Evolutionary conservation across 805 yeast species (phyloP), one percentile per base, ranked within the genome.

Genomic region (Myxozyma neotropica): DNA sequence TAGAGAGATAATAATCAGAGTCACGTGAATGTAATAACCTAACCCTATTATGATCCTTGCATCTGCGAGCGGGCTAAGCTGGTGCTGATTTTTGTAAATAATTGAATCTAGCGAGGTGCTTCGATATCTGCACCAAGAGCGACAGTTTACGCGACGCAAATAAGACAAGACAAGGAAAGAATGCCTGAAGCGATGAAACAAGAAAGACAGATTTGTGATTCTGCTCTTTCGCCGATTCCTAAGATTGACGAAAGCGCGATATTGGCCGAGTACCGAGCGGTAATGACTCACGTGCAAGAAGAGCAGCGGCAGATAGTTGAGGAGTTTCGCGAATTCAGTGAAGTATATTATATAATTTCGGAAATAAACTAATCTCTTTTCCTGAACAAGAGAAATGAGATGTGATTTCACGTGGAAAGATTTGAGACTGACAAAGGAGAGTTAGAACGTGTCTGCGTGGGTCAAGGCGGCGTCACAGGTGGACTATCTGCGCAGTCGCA

Each of bases 401-500:
- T n/a, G n/a, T n/a, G n/a, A n/a, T n/a, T n/a, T n/a, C n/a, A n/a
- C n/a, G n/a, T n/a, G n/a, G n/a, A n/a, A n/a, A n/a, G n/a, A n/a
- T n/a, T n/a, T 39, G 54, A 2, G 23, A 31, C 19, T 19, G 44
- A 10, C n/a, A n/a, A n/a, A n/a, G n/a, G n/a, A n/a, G n/a, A n/a
- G 6, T 4, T 26, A 58, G 61, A 44, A 48, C 7, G 57, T 53
- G 26, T 21, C 45, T 23, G 57, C 57, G 19, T 58, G 61, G 61
- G 54, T 24, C 33, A 47, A 36, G n/a, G 57, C 61, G 24, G 57
- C 44, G 21, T 27, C 54, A 45, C 57, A 53, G 42, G 31, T 58
- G 13, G 61, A 58, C 44, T 42, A 53, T 33, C 40, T 58, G 36
- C 55, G 61, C 13, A 53, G 57, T 38, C 61, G 61, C 31, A 58